Evolutionary conservation across 139 green algal genomes (phyloP), one percentile per base, ranked within the genome.

Genomic region (Desmodesmus armatus): DNA sequence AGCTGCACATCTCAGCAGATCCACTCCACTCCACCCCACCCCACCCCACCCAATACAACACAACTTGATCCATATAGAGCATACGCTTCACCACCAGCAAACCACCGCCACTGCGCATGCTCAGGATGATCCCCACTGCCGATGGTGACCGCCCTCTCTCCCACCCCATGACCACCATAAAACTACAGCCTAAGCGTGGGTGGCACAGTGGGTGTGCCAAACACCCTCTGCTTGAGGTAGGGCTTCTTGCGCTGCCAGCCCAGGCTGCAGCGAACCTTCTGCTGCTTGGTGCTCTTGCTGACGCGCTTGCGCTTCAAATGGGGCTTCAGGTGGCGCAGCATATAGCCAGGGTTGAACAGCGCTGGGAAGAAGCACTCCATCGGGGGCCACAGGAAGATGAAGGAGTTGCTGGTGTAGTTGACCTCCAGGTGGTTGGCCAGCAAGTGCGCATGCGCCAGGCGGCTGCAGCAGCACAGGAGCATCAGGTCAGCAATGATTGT

Each of bases 401-500:
- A n/a, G 3, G 47, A 3, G n/a, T 53, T 51, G 5, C 40, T 60
- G 47, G 73, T 51, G 55, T 87, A 87, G 70, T 33, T 79, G n/a
- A 87, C 71, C 43, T 87, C 82, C 40, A 81, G 29, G 53, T 87
- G 82, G 82, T 87, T 87, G 55, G 82, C 70, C 49, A 87, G 82
- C 17, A 87, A 70, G 70, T 87, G 82, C 39, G 65, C 66, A 40
- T 41, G 79, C 0, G 80, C 66, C 29, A 25, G 41, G 5, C 55
- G 23, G 41, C 80, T 78, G 66, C 33, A 43, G 4, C 6, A n/a
- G n/a, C 19, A 82, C 25, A 35, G 31, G 11, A 27, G 31, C 43
- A 79, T 43, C 43, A 79, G 25, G 5, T 23, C 47, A 72, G n/a
- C n/a, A n/a, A n/a, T n/a, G n/a, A n/a, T n/a, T n/a, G n/a, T n/a